A percentile compares a stretch with the other conserved stretches of the same genome.
Evolutionary conservation across 1,139 yeast genomes (phyloP).

Genomic region (Geotrichum aggregatum): DNA sequence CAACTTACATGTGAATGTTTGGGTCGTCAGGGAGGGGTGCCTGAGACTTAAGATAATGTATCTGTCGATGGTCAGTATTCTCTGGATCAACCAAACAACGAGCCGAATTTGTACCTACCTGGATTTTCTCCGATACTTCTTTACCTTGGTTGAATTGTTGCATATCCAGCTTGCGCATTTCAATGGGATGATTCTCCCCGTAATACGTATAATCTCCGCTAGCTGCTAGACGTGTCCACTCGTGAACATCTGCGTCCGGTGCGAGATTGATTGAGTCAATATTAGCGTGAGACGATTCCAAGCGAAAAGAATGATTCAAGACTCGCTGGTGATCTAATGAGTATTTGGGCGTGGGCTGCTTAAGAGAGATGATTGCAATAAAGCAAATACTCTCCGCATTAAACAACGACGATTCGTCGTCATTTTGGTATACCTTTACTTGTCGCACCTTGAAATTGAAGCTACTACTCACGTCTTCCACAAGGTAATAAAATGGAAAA

Average conservation of each 20-base stretch:
- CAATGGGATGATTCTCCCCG: conserved; percentile 34
- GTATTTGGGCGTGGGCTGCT: conserved; percentile 27
- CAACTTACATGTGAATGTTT: conserved; percentile 30
- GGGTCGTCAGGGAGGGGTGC: conserved; percentile 27
- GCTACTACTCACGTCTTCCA: conserved; percentile 34
- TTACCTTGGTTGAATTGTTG: conserved; percentile 24
- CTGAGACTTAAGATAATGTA: conserved; percentile 33
- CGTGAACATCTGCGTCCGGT: conserved; percentile 34
- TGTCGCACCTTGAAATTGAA: conserved; percentile 31
- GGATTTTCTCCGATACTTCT: background rate
- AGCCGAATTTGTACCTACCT: background rate
- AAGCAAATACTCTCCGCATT: conserved; percentile 27
- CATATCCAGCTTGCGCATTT: conserved; percentile 34
- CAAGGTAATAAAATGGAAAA: conserved; percentile 34
- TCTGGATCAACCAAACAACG: background rate
- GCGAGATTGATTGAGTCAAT: conserved; percentile 29
- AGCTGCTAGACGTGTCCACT: conserved; percentile 27
- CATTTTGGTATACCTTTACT: conserved; percentile 34
- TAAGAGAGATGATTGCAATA: conserved; percentile 32
- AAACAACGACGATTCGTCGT: conserved; percentile 20
- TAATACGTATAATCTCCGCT: conserved; percentile 20
- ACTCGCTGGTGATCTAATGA: conserved; percentile 28
- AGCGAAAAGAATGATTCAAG: conserved; percentile 25
- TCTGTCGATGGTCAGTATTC: conserved; percentile 26
- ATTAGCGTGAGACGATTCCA: conserved; percentile 20